Percentiles rank a stretch among this genome's conserved stretches.
Conservation (phyloP, 768 basidiomycete genomes). For the Leccinum sublutescens region DNA sequence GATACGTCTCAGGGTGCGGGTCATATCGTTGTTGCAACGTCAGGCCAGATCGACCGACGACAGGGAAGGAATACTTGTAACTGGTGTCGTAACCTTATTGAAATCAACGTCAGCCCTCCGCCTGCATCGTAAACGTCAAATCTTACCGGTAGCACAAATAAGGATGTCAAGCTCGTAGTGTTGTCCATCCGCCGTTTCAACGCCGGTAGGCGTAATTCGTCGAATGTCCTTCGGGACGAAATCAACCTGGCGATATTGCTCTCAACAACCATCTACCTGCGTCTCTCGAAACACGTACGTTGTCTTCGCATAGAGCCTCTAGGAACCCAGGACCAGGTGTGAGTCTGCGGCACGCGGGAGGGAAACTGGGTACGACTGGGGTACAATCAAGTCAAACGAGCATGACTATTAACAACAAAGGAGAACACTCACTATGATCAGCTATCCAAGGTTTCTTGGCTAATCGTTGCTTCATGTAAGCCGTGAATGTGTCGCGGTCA, state of each 20-base stretch:
- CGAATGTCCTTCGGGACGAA: conserved; percentile 35
- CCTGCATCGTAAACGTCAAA: background rate
- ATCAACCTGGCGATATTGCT: conserved; percentile 29
- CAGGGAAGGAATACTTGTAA: conserved; percentile 46
- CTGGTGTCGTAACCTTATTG: conserved; percentile 43
- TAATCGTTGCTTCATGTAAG: conserved; percentile 49
- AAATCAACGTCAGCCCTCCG: background rate
- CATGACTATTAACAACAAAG: background rate
- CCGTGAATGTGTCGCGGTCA: conserved; percentile 36
- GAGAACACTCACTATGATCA: conserved; percentile 34
- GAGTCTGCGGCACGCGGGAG: conserved; percentile 58
- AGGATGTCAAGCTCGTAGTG: conserved; percentile 57
- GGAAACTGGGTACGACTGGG: conserved; percentile 54
- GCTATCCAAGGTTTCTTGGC: conserved; percentile 60
- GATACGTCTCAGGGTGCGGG: conserved; percentile 57
- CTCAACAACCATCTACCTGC: background rate
- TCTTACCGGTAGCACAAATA: conserved; percentile 56
- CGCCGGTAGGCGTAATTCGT: conserved; percentile 47
- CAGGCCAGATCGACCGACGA: conserved; percentile 56
- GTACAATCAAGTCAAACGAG: background rate
- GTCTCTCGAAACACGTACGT: background rate
- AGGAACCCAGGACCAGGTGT: conserved; percentile 70
- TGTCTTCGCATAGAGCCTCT: conserved; percentile 38
- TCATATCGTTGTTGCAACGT: conserved; percentile 53
- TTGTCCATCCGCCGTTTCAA: conserved; percentile 55